A percentile compares a stretch with the other conserved stretches of the same genome.
phyloP scores from a whole-genome alignment of 2,329 filamentous ascomycete species.

The Alternaria ethzedia region DNA sequence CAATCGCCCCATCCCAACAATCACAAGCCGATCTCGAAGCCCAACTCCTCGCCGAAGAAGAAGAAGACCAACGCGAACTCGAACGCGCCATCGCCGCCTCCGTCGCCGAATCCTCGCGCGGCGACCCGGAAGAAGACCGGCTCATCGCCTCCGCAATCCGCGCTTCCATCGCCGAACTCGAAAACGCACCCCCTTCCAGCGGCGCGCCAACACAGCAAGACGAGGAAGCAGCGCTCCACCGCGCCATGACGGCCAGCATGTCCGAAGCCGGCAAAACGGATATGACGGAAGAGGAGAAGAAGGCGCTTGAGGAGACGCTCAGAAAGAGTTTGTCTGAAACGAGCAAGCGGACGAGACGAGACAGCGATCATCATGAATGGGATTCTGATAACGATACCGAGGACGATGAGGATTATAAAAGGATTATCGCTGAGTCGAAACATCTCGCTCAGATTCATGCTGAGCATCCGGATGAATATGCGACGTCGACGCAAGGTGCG shows the following conservation, averaged over 20 bases:
- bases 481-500: constrained; percentile 5
- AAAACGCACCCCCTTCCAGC: constrained; percentile 40
- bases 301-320: constrained; percentile 54
- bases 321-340: constrained; percentile 55
- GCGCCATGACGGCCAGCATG: constrained; percentile 59
- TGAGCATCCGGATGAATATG: constrained; percentile 25
- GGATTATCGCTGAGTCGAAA: constrained; percentile 45
- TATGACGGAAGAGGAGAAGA: constrained; percentile 44
- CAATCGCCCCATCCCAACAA: constrained; percentile 15
- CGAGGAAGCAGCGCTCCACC: constrained; percentile 55
- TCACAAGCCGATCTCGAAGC: constrained; percentile 22
- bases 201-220: constrained; percentile 35
- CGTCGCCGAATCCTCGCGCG: constrained; percentile 72
- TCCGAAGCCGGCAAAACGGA: constrained; percentile 49
- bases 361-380: constrained; percentile 34
- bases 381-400: constrained; percentile 35
- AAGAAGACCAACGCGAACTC: constrained; percentile 64
- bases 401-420: constrained; percentile 46
- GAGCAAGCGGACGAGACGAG: constrained; percentile 18
- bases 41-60: constrained; percentile 35
- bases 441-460: constrained; percentile 37
- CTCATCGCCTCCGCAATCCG: constrained; percentile 76
- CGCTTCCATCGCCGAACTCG: constrained; percentile 69
- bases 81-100: constrained; percentile 71
- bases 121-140: constrained; percentile 72